Evolutionary conservation across 2,329 filamentous ascomycete genomes (phyloP).

Genomic region (Catunica adiposa): DNA sequence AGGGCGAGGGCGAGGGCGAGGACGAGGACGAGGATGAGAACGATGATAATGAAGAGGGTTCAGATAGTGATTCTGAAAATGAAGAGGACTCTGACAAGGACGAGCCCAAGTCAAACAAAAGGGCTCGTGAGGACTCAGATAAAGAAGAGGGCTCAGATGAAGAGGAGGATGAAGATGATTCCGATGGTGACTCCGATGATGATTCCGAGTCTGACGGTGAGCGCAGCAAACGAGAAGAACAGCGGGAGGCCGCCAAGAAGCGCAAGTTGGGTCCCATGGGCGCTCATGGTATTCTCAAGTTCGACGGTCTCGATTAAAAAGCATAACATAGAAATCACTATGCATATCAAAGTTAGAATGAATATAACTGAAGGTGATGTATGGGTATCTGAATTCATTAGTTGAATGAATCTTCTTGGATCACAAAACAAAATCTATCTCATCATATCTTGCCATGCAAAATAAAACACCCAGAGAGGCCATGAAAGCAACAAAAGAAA

Average conservation of each 20-base stretch:
- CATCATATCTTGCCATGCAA: background rate
- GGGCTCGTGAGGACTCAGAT: constrained; percentile 24
- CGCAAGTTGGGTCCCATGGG: constrained; percentile 32
- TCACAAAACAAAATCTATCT: background rate
- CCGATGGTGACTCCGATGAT: constrained; percentile 20
- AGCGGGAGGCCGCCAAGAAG: constrained; percentile 20
- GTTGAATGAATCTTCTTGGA: background rate
- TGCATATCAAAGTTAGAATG: background rate
- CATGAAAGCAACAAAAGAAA: background rate
- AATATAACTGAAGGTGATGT: background rate
- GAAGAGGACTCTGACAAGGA: constrained; percentile 18
- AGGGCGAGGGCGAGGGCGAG: constrained; percentile 31
- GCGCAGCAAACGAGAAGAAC: constrained; percentile 17
- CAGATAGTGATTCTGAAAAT: background rate
- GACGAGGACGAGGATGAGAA: too few relatives aligned
- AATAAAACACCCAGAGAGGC: background rate
- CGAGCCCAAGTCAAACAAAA: constrained; percentile 7
- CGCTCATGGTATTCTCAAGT: constrained; percentile 34
- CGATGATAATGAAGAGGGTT: constrained; percentile 19
- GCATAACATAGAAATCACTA: background rate
- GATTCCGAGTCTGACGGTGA: constrained; percentile 1
- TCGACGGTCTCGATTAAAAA: constrained; percentile 29
- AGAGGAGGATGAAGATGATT: constrained; percentile 30
- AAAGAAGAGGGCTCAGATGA: constrained; percentile 27
- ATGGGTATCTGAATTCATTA: background rate